Conservation (phyloP, 1,284 basidiomycete species). For the Amylostereum areolatum region DNA sequence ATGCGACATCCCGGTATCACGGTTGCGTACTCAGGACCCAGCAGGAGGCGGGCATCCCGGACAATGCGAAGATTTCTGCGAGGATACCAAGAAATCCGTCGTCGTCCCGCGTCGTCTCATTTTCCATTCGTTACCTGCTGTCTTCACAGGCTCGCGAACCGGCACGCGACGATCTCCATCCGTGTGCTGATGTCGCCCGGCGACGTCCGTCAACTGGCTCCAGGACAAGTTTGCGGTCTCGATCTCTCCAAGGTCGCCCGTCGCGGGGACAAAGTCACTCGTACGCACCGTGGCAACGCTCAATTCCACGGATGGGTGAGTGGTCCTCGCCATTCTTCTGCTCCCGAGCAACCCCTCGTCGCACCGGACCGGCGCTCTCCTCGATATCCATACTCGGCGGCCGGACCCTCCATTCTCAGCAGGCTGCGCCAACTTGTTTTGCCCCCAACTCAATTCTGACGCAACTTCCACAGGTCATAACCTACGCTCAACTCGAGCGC, state of each 20-base stretch:
- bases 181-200: conserved; percentile 91
- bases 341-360: not conserved
- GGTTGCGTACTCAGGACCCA: conserved; percentile 86
- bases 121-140: not conserved
- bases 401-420: not conserved
- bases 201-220: conserved; percentile 96
- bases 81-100: conserved; percentile 93
- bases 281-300: conserved; percentile 90
- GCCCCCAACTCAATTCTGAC: not conserved
- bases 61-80: conserved; percentile 84
- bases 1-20: conserved; percentile 91
- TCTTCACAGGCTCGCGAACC: conserved; percentile 75
- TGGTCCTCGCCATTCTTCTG: conserved; percentile 15
- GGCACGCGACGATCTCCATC: conserved; percentile 94
- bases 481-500: conserved; percentile 91
- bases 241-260: conserved; percentile 95
- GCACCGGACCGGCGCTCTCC: not conserved
- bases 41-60: conserved; percentile 77
- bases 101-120: conserved; percentile 12
- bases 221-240: conserved; percentile 81
- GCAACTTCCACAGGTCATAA: conserved; percentile 63
- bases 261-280: conserved; percentile 93
- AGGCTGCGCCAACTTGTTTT: not conserved
- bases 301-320: conserved; percentile 93
- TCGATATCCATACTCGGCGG: not conserved